phyloP scores from a whole-genome alignment of 2,329 filamentous ascomycete species.

The Colletotrichum musicola region DNA sequence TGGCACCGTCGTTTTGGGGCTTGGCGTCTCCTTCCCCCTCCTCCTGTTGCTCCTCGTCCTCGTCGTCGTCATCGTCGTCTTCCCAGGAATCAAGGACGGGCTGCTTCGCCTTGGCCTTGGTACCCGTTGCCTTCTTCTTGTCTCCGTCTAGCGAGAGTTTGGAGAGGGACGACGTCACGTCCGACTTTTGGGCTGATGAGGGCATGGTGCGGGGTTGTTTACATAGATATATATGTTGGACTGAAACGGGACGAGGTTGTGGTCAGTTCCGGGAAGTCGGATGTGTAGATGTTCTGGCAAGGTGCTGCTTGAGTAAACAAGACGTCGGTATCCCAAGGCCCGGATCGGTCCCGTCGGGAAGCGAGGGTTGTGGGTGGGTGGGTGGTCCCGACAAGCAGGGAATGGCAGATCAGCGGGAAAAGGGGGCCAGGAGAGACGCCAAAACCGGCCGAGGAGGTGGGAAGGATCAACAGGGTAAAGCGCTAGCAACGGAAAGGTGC shows the following conservation, averaged over 20 bases:
- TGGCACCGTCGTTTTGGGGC: conserved; percentile 46
- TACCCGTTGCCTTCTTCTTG: conserved; percentile 32
- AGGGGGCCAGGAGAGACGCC: conserved; percentile 10
- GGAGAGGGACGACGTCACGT: conserved; percentile 48
- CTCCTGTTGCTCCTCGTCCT: conserved; percentile 44
- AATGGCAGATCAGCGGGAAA: conserved; percentile 21
- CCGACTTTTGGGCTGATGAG: conserved; percentile 41
- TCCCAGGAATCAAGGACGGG: conserved; percentile 61
- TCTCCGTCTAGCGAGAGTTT: conserved; percentile 47
- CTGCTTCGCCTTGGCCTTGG: conserved; percentile 47
- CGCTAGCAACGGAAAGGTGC: conserved; percentile 10
- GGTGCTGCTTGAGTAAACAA: conserved; percentile 8
- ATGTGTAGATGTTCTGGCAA: neutral
- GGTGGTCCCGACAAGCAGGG: conserved; percentile 17
- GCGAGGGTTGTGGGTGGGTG: conserved; percentile 28
- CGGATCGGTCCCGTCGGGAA: conserved; percentile 28
- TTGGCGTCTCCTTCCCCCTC: conserved; percentile 43
- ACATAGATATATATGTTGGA: neutral
- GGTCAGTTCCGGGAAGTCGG: no score
- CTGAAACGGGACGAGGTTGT: no score
- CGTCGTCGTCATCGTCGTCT: conserved; percentile 61
- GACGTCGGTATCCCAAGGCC: conserved; percentile 3
- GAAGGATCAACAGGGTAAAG: conserved; percentile 30
- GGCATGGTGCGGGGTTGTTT: conserved; percentile 20
- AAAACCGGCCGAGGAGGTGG: conserved; percentile 1